Conservation (phyloP, 2,329 filamentous ascomycete genomes). For the Claviceps fusiformis region DNA sequence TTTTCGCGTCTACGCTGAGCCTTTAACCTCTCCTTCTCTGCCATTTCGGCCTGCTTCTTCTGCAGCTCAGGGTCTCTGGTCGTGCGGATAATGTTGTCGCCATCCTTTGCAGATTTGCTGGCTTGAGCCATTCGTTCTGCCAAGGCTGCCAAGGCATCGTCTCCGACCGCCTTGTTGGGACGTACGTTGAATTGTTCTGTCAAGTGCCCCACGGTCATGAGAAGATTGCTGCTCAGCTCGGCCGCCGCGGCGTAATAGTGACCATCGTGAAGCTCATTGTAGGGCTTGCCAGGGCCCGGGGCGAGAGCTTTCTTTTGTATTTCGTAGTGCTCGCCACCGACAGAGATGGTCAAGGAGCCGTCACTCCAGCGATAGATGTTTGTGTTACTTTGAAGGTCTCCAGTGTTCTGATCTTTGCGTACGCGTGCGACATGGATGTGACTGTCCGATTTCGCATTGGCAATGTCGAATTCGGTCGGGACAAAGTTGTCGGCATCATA, state of each 20-base stretch:
- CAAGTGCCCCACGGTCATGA: constrained; percentile 64
- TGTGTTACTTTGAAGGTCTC: constrained; percentile 59
- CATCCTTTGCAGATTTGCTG: constrained; percentile 39
- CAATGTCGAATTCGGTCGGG: constrained; percentile 40
- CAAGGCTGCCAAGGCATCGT: constrained; percentile 56
- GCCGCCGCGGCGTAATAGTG: constrained; percentile 67
- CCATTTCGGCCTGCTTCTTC: constrained; percentile 58
- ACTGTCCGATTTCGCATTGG: constrained; percentile 39
- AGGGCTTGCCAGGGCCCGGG: constrained; percentile 43
- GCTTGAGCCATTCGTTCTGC: constrained; percentile 54
- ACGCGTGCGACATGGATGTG: constrained; percentile 56
- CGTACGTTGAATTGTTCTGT: constrained; percentile 58
- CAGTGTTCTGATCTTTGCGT: constrained; percentile 51
- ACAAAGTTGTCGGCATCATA: constrained; percentile 56
- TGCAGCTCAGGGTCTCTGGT: constrained; percentile 63
- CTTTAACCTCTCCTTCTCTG: constrained; percentile 60
- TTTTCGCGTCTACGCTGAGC: constrained; percentile 54
- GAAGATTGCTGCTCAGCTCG: constrained; percentile 50
- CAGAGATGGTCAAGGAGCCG: constrained; percentile 60
- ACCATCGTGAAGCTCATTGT: constrained; percentile 54
- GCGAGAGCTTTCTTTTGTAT: constrained; percentile 57
- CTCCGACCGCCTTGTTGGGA: constrained; percentile 53
- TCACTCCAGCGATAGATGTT: constrained; percentile 67
- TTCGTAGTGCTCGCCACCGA: constrained; percentile 65
- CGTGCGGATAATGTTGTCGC: constrained; percentile 55